A percentile compares a stretch with the other conserved stretches of the same genome.
Evolutionary conservation across 495 filamentous ascomycete genomes (phyloP).

Genomic region (Penicillium macrosclerotiorum): DNA sequence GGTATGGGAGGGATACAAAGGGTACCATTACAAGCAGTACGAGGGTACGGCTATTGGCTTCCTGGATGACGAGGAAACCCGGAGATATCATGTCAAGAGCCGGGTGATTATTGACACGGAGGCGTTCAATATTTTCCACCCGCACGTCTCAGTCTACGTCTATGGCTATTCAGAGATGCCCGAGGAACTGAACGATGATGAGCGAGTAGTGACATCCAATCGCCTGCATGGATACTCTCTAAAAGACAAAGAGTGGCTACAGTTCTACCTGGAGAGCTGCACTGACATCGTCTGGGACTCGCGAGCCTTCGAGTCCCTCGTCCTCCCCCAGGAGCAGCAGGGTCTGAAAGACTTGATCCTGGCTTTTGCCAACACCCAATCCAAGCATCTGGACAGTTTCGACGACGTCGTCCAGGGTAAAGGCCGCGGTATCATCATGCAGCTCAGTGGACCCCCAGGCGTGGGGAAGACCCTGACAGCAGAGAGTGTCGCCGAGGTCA

Average conservation of each 20-base stretch:
- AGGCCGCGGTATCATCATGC: slow-evolving; percentile 36
- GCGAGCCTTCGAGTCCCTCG: slow-evolving; percentile 54
- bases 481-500: slow-evolving; percentile 33
- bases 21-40: slow-evolving; percentile 62
- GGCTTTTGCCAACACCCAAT: slow-evolving; percentile 30
- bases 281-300: slow-evolving; percentile 51
- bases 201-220: slow-evolving; percentile 15
- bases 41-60: slow-evolving; percentile 45
- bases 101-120: slow-evolving; percentile 56
- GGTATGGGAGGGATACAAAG: slow-evolving; percentile 52
- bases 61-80: slow-evolving; percentile 17
- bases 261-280: slow-evolving; percentile 36
- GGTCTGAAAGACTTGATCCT: slow-evolving; percentile 31
- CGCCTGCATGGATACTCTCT: slow-evolving; percentile 27
- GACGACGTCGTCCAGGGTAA: slow-evolving; percentile 34
- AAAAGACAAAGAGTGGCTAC: slow-evolving; percentile 40
- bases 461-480: slow-evolving; percentile 46
- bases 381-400: slow-evolving; percentile 22
- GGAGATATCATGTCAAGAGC: slow-evolving; percentile 50
- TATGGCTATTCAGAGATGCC: not conserved
- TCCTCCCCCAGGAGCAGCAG: slow-evolving; percentile 35
- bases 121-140: slow-evolving; percentile 37
- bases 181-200: slow-evolving; percentile 13
- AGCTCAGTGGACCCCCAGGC: slow-evolving; percentile 41
- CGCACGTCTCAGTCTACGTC: slow-evolving; percentile 24